Conservation (phyloP, 2,329 filamentous ascomycete genomes). For the Claviceps spartinae region DNA sequence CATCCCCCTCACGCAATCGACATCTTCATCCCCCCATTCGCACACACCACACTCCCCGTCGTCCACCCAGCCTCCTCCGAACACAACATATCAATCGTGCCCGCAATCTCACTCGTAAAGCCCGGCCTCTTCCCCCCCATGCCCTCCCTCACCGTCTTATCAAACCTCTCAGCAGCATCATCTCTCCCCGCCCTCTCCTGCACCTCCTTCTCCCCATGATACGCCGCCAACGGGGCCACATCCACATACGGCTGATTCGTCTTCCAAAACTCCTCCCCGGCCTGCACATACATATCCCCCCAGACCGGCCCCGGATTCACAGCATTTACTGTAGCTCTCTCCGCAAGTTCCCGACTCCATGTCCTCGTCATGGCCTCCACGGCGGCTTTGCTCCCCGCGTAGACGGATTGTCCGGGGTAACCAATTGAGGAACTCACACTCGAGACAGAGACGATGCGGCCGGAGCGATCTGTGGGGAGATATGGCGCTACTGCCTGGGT, state of each 20-base stretch:
- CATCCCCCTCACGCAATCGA: slow-evolving; percentile 15
- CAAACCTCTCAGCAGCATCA: slow-evolving; percentile 20
- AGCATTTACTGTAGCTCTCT: slow-evolving; percentile 40
- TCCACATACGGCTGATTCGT: slow-evolving; percentile 26
- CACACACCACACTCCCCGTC: slow-evolving; percentile 58
- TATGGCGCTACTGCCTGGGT: slow-evolving; percentile 59
- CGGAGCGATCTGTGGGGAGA: slow-evolving; percentile 53
- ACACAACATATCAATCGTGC: slow-evolving; percentile 58
- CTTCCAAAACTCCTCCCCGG: slow-evolving; percentile 20
- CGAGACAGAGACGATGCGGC: slow-evolving; percentile 42
- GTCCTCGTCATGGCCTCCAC: slow-evolving; percentile 46
- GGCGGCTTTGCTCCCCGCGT: slow-evolving; percentile 44
- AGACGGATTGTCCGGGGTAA: slow-evolving; percentile 41
- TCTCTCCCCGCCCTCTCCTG: slow-evolving; percentile 17
- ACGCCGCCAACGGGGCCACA: slow-evolving; percentile 20
- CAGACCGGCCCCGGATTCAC: slow-evolving; percentile 44
- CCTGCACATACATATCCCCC: slow-evolving; percentile 35
- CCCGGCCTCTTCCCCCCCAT: slow-evolving; percentile 23
- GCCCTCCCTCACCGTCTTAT: slow-evolving; percentile 17
- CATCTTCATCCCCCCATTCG: slow-evolving; percentile 43
- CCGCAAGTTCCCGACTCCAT: slow-evolving; percentile 42
- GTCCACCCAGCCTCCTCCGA: slow-evolving; percentile 53
- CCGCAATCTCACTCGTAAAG: slow-evolving; percentile 45
- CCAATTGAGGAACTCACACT: slow-evolving; percentile 40
- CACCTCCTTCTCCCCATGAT: slow-evolving; percentile 19